Conservation (phyloP, 2,329 filamentous ascomycete species). For the Aspergillus sp. region DNA sequence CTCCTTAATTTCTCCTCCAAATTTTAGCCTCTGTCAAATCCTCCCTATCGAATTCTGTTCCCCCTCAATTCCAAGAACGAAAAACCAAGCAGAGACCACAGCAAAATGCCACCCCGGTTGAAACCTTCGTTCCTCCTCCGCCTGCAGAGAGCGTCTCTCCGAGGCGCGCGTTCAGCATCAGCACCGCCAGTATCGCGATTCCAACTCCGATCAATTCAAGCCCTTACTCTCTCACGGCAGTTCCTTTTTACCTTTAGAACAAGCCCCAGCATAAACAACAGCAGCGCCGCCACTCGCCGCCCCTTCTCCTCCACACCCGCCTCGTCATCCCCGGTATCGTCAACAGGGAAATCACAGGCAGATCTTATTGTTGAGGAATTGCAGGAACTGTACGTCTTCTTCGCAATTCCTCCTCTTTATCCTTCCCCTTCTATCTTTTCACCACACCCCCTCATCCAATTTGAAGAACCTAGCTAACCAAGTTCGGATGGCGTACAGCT, state of each 20-base stretch:
- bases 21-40: neutral
- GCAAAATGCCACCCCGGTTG: slow-evolving; percentile 5
- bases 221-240: neutral
- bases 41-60: neutral
- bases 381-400: slow-evolving; percentile 39
- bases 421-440: neutral
- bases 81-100: neutral
- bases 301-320: slow-evolving; percentile 6
- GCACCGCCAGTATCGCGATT: neutral
- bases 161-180: neutral
- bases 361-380: slow-evolving; percentile 43
- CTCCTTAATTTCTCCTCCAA: slow-evolving; percentile 1
- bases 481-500: slow-evolving; percentile 33
- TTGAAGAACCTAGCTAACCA: neutral
- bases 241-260: neutral
- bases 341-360: slow-evolving; percentile 32
- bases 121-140: neutral
- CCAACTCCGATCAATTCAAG: neutral
- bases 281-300: neutral
- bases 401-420: too few relatives aligned
- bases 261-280: neutral
- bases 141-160: neutral
- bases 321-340: neutral
- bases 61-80: neutral
- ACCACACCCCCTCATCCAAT: neutral